A percentile compares a stretch with the other conserved stretches of the same genome.
phyloP scores from a whole-genome alignment of 495 filamentous ascomycete species.

The Penicillium canariense region DNA sequence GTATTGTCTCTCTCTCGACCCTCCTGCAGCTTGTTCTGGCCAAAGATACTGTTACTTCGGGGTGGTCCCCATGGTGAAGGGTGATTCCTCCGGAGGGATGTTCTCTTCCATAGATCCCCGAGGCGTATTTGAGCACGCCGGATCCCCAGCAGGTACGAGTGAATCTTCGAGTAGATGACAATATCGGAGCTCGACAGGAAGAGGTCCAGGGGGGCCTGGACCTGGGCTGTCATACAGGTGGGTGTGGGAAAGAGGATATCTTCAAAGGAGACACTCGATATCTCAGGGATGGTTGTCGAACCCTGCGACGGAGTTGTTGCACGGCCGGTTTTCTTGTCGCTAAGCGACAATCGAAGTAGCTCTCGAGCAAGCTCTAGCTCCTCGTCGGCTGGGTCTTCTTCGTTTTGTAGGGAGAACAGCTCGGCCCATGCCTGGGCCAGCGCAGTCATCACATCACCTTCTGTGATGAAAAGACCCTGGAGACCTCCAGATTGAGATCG shows the following conservation, averaged over 20 bases:
- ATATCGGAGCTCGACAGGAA: constrained; percentile 77
- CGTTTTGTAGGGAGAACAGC: constrained; percentile 68
- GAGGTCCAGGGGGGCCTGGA: constrained; percentile 79
- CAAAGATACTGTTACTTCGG: constrained; percentile 56
- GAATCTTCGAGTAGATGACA: constrained; percentile 73
- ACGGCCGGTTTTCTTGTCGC: constrained; percentile 26
- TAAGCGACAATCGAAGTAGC: constrained; percentile 65
- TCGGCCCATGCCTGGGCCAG: constrained; percentile 73
- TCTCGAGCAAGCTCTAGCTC: constrained; percentile 76
- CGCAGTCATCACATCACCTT: constrained; percentile 77
- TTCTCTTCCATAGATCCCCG: constrained; percentile 80
- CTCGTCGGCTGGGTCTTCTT: constrained; percentile 72
- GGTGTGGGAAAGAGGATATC: constrained; percentile 81
- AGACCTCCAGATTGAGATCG: constrained; percentile 32
- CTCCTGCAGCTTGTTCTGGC: constrained; percentile 51
- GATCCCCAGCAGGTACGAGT: constrained; percentile 82
- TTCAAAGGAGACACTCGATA: constrained; percentile 56
- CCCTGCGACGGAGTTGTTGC: constrained; percentile 34
- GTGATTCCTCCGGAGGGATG: constrained; percentile 69
- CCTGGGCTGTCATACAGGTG: constrained; percentile 65
- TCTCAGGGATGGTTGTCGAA: constrained; percentile 21
- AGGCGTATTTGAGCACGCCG: constrained; percentile 79
- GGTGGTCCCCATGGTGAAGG: constrained; percentile 65
- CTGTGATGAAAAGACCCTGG: constrained; percentile 68
- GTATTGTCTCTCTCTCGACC: constrained; percentile 57